These are phyloP conservation scores for Debaryomycetaceae sp. DNA, from an alignment of 1,139 yeast genomes.

Conservation along the genomic window DNA sequence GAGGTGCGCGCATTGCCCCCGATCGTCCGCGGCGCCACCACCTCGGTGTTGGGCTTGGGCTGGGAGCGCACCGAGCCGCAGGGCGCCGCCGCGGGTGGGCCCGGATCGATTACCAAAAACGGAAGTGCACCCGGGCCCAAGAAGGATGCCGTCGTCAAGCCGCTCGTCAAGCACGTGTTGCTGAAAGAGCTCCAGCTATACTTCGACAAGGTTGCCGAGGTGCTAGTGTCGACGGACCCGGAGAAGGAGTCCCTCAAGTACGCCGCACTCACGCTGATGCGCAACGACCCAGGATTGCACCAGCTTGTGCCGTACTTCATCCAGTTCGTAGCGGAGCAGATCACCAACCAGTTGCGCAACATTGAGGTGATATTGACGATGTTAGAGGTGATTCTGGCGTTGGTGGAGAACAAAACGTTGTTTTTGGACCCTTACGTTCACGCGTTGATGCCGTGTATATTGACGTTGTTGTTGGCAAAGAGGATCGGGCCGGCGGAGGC, in stretches of 20 bases:
- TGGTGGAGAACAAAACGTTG: conserved; percentile 78
- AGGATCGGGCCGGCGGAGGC: conserved; percentile 60
- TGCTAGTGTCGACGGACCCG: conserved; percentile 57
- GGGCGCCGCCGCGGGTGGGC: conserved; percentile 14
- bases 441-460: conserved; percentile 90
- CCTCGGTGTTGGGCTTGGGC: conserved; percentile 36
- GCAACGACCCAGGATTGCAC: conserved; percentile 93
- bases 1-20: conserved; percentile 69
- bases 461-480: conserved; percentile 85
- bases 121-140: conserved; percentile 15
- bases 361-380: conserved; percentile 74
- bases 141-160: conserved; percentile 66
- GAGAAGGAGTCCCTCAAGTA: conserved; percentile 58
- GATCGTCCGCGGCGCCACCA: conserved; percentile 65
- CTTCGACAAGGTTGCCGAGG: conserved; percentile 86
- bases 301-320: conserved; percentile 95
- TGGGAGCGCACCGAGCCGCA: conserved; percentile 17
- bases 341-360: conserved; percentile 80
- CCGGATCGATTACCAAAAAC: conserved; percentile 19
- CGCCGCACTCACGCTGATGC: conserved; percentile 80
- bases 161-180: conserved; percentile 92
- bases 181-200: conserved; percentile 92
- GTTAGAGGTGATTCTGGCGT: conserved; percentile 84
- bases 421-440: conserved; percentile 95
- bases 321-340: conserved; percentile 93